Evolutionary conservation across 2,329 filamentous ascomycete genomes (phyloP), one percentile per base, ranked within the genome.

Genomic region (Furcasterigmium furcatum): DNA sequence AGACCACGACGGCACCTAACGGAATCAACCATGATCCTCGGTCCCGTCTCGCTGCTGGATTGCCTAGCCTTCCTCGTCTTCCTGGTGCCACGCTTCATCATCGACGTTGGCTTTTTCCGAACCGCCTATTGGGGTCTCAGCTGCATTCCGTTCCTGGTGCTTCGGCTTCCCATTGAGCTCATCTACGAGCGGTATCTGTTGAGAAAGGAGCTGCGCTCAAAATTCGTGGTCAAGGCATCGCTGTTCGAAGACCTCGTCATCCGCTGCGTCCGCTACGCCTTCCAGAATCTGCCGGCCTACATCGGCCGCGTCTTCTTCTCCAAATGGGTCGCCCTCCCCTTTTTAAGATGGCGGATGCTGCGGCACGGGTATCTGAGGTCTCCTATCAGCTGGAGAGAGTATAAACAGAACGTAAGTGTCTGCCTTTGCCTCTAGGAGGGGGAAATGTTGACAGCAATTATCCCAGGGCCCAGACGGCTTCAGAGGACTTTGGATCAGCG

Each of bases 241-340:
- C 66, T 80, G 2, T 92, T 91, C 58, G 87, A 92, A 61, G 87
- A 91, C 58, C 63, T 90, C 36, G 86, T 91, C 41, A 77, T 92
- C 47, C 78, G 87, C 48, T 90, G 85, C 58, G 86, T 94, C 29
- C 78, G 87, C 44, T 91, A 87, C 72, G 86, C 85, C 13, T 92
- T 92, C 59, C 79, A 82, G 21, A 77, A 80, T 50, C 80, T 92
- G 52, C 84, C 85, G 3, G 75, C 85, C 9, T 73, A 69, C 27
- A 77, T 92, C 21, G 84, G 84, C 5, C 76, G 84, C 32, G 82
- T 91, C 14, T 92, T 94, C 72, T 89, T 94, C 62, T 85, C 82
- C 7, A 89, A 85, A 66, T 63, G 70, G 25, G 87, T 94, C 9
- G 79, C 85, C 1, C 61, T 89, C 41, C 87, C 88, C 1, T 92